These are phyloP conservation scores for Exserohilum turcica DNA, from an alignment of 2,329 filamentous ascomycete genomes.

Conservation along the genomic window DNA sequence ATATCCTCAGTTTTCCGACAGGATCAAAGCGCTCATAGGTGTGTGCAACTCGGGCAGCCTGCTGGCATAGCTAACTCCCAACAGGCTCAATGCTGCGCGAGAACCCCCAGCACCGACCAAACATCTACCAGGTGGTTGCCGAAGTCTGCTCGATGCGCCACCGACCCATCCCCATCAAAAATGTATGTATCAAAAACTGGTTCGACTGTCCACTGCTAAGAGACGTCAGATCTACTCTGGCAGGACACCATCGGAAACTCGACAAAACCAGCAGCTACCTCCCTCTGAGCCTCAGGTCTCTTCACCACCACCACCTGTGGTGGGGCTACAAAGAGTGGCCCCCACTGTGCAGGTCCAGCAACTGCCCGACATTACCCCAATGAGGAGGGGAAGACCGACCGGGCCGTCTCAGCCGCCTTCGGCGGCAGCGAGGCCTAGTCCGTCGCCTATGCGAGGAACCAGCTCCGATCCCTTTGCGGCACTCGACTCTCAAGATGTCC, in stretches of 20 bases:
- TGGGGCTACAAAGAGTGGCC: conserved; percentile 83
- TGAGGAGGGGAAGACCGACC: conserved; percentile 82
- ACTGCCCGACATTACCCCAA: conserved; percentile 89
- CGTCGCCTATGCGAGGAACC: conserved; percentile 72
- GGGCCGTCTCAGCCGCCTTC: conserved; percentile 54
- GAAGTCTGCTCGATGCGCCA: conserved; percentile 91
- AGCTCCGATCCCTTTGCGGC: conserved; percentile 87
- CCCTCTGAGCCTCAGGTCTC: conserved; percentile 58
- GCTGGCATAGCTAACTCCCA: conserved; percentile 19
- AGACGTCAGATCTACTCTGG: conserved; percentile 54
- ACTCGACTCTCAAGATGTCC: conserved; percentile 70
- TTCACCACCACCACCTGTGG: conserved; percentile 61
- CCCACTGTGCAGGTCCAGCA: conserved; percentile 70
- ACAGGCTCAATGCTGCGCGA: conserved; percentile 89
- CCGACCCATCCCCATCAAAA: conserved; percentile 82
- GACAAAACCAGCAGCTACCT: conserved; percentile 65
- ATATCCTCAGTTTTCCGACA: conserved; percentile 87
- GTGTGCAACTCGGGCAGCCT: conserved; percentile 41
- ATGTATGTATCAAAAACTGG: conserved; percentile 60
- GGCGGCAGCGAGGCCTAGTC: conserved; percentile 59
- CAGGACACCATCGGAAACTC: conserved; percentile 67
- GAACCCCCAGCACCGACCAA: conserved; percentile 77
- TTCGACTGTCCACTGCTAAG: conserved; percentile 25
- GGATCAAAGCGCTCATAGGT: conserved; percentile 90
- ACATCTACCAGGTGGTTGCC: conserved; percentile 89